Base-by-base conservation (phyloP, 1,284 basidiomycete species). In the Volvariella volvacea region DNA sequence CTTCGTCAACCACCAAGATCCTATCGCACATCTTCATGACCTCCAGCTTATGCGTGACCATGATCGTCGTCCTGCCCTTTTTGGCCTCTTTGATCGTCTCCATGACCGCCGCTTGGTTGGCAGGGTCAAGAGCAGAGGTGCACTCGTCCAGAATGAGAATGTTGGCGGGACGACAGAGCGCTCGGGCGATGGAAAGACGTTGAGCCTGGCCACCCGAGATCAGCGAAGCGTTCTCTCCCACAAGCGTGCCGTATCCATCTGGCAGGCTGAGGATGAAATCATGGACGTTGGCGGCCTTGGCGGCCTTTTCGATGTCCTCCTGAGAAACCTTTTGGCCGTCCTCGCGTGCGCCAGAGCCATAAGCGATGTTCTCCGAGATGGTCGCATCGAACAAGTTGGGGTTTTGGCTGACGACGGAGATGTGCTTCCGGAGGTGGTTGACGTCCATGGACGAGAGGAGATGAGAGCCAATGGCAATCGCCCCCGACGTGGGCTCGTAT, bases 181-280 rank as follows among this genome's bases (percentile, higher is more conserved):
- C 92, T 1, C 95, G 78, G 0, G 95, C 95, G 52, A 98, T 92
- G 56, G 89, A 87, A 6, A 99, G 65, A 2, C 95, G 78, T 65
- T 99, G 95, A 2, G 88, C 90, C 61, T 99, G 95, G 1, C 95
- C 95, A 22, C 95, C 95, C 0, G 92, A 95, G 47, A 98, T 80
- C 41, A 92, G 75, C 14, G 77, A 67, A 0, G 90, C 92, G 59
- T 92, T 92, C 65, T 95, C 92, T 39, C 95, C 94, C 1, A 98
- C 73, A 44, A 71, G 61, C 0, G 92, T 96, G 39, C 89, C 82
- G 68, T 97, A 97, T 0, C 86, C 89, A 19, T 84, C 68, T 0
- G 91, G 89, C 0, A 97, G 73, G 4, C 71, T 64, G 67, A 76
- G 71, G 59, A 98, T 79, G 63, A 95, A 94, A n/a, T 89, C 85